phyloP scores from a whole-genome alignment of 371 early-diverging fungal species.

The Funneliformis caledonium region DNA sequence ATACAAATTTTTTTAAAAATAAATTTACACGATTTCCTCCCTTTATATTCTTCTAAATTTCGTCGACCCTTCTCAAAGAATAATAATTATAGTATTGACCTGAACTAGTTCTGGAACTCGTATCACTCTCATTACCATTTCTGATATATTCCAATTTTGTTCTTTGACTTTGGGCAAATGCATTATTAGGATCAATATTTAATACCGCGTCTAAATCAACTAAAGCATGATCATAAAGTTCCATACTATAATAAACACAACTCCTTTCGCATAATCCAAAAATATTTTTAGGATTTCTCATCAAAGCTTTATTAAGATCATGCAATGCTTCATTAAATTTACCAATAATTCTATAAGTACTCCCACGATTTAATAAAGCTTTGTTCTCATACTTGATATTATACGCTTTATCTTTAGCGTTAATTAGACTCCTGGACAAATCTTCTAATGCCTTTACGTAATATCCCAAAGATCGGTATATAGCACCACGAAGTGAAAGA shows the following conservation, averaged over 20 bases:
- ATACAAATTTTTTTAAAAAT: no score
- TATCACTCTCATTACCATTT: neutral
- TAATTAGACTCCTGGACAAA: neutral
- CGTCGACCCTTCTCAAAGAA: no score
- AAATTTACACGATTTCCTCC: no score
- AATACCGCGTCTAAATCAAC: slow-evolving; percentile 13
- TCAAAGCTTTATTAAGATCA: slow-evolving; percentile 23
- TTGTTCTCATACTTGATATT: slow-evolving; percentile 13
- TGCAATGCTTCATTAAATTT: slow-evolving; percentile 6
- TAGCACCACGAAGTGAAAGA: neutral
- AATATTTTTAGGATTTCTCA: slow-evolving; percentile 16
- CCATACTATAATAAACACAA: neutral
- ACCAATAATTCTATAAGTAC: neutral
- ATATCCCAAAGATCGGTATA: neutral
- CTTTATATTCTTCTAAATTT: no score
- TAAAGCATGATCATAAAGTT: slow-evolving; percentile 23
- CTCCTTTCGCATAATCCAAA: slow-evolving; percentile 18
- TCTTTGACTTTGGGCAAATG: neutral
- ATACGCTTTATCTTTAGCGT: neutral
- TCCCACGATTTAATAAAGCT: slow-evolving; percentile 28
- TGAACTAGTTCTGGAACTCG: neutral
- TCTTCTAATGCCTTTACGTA: slow-evolving; percentile 29
- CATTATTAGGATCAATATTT: neutral
- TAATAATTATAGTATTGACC: neutral
- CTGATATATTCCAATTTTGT: neutral